These are phyloP conservation scores for Nakazawaea siamensis DNA, from an alignment of 805 yeast species.

Conservation along the genomic window DNA sequence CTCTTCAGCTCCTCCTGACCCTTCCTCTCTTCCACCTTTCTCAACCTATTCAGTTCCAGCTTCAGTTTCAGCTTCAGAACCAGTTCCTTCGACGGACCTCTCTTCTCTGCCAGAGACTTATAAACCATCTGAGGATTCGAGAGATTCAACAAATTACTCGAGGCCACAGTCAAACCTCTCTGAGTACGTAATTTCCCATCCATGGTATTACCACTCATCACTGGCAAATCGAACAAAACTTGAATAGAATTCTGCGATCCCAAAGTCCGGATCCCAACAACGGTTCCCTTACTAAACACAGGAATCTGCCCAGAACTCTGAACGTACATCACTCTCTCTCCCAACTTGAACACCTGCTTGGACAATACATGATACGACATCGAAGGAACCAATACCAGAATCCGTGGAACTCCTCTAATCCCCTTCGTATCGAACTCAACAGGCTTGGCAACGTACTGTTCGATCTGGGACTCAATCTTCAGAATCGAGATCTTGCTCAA, in stretches of 20 bases:
- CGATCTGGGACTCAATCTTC: slow-evolving; percentile 57
- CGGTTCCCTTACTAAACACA: slow-evolving; percentile 81
- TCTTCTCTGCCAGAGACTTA: slow-evolving; percentile 59
- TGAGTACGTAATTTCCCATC: slow-evolving; percentile 70
- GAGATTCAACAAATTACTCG: slow-evolving; percentile 73
- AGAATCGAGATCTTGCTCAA: slow-evolving; percentile 57
- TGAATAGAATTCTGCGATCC: slow-evolving; percentile 62
- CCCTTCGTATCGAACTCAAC: slow-evolving; percentile 44
- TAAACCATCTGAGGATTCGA: slow-evolving; percentile 67
- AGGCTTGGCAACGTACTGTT: slow-evolving; percentile 34
- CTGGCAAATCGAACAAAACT: slow-evolving; percentile 75
- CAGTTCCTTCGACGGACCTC: slow-evolving; percentile 12
- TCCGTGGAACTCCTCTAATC: slow-evolving; percentile 75
- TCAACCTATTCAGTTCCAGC: slow-evolving; percentile 8
- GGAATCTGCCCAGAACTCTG: slow-evolving; percentile 88
- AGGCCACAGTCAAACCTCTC: slow-evolving; percentile 79
- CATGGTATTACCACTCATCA: slow-evolving; percentile 75
- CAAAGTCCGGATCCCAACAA: slow-evolving; percentile 51
- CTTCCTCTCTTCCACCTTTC: slow-evolving; percentile 16
- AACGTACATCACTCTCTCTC: slow-evolving; percentile 84
- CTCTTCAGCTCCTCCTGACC: slow-evolving; percentile 25
- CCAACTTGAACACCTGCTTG: slow-evolving; percentile 71
- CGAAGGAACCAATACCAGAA: slow-evolving; percentile 71
- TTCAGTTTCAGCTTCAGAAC: slow-evolving; percentile 9
- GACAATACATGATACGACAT: slow-evolving; percentile 65